A percentile compares a stretch with the other conserved stretches of the same genome.
These are phyloP conservation scores for Botrytis tulipae DNA, from an alignment of 2,329 filamentous ascomycete genomes.

Conservation along the genomic window DNA sequence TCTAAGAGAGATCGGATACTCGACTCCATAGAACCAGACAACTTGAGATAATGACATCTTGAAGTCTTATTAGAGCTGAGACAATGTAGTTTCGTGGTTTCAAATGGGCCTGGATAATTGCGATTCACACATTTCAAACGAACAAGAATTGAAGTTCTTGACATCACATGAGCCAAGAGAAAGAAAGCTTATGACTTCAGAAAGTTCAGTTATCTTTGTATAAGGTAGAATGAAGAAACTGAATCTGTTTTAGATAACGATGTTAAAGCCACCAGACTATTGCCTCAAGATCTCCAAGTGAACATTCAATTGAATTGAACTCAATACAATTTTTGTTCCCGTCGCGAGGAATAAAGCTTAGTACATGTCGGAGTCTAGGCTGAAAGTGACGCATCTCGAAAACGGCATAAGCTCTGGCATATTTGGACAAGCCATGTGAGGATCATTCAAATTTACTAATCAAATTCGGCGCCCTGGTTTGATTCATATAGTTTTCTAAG, in stretches of 20 bases:
- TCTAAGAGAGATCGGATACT: neutral
- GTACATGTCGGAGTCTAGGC: rapidly evolving
- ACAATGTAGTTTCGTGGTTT: neutral
- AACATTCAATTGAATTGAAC: no score
- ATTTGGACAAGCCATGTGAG: no score
- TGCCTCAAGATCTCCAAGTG: neutral
- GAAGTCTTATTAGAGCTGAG: no score
- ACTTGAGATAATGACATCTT: neutral
- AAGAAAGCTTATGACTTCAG: neutral
- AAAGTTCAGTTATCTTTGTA: neutral
- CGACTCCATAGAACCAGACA: rapidly evolving
- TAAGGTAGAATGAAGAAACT: no score
- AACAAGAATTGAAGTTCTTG: neutral
- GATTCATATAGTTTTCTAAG: neutral
- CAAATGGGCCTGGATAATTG: neutral
- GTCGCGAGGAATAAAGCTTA: no score
- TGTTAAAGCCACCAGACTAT: neutral
- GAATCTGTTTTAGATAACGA: neutral
- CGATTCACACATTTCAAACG: rapidly evolving
- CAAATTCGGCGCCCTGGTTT: neutral
- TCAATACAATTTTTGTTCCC: no score
- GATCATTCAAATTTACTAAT: rapidly evolving
- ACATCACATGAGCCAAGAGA: rapidly evolving
- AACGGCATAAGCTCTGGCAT: no score
- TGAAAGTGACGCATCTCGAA: no score